phyloP scores from a whole-genome alignment of 352 stramenopile species.

The Phytophthora uliginosa region DNA sequence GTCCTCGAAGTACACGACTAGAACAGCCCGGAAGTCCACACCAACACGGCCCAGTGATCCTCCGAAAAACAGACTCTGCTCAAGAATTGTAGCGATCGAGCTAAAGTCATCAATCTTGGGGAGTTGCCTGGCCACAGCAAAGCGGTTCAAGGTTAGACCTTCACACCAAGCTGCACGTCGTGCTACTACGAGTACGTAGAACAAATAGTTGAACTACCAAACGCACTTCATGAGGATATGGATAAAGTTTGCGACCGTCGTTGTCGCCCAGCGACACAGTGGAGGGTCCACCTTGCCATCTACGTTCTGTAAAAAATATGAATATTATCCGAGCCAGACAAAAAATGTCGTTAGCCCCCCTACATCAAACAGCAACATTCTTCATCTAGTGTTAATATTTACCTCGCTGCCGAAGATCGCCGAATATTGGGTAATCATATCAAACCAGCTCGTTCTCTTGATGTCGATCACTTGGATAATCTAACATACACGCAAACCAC shows the following conservation, averaged over 20 bases:
- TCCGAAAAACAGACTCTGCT: constrained; percentile 90
- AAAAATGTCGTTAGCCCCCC: background rate
- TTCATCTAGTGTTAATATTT: background rate
- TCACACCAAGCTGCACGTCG: background rate
- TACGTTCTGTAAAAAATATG: constrained; percentile 65
- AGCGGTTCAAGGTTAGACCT: constrained; percentile 1
- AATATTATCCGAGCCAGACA: no score
- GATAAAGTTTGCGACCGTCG: constrained; percentile 84
- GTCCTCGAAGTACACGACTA: constrained; percentile 88
- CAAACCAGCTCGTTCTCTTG: constrained; percentile 92
- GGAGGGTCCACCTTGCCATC: constrained; percentile 85
- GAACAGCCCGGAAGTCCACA: constrained; percentile 84
- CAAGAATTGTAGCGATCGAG: constrained; percentile 80
- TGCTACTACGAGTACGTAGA: background rate
- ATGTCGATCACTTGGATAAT: constrained; percentile 90
- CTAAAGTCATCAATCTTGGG: constrained; percentile 89
- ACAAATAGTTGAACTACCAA: background rate
- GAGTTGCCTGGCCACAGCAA: constrained; percentile 63
- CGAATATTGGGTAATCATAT: constrained; percentile 93
- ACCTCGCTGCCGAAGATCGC: constrained; percentile 91
- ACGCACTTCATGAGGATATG: constrained; percentile 83
- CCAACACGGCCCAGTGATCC: constrained; percentile 83
- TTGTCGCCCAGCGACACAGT: constrained; percentile 84
- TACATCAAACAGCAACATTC: background rate
- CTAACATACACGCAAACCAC: constrained; percentile 33